Base-by-base conservation (phyloP, 1,284 basidiomycete genomes). In the Ganoderma resinaceum region DNA sequence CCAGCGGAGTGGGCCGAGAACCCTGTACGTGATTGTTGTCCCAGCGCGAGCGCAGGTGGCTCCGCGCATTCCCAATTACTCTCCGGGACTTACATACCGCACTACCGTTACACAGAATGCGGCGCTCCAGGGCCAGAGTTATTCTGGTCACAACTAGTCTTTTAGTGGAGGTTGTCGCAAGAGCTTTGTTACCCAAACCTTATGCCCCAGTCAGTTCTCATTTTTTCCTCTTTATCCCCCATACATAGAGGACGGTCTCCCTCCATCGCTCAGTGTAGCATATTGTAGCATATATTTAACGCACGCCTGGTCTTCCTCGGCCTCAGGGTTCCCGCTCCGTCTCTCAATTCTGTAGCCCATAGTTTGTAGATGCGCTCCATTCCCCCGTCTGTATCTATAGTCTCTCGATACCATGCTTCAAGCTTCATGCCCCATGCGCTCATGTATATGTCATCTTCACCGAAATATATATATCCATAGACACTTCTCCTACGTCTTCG, bases 281-380 rank as follows among this genome's bases (percentile, higher is more conserved):
- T 52, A 23, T 26, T 26, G 70, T 72, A 69, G 67, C 66, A 60
- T 67, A 71, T 71, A 72, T 72, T 69, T 72, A 69, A 60, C 42
- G n/a, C 38, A 20, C 64, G 43, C 46, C 33, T 12, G 18, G 46
- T 40, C 35, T 49, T 55, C n/a, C 35, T 53, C 60, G 9, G 6
- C 37, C 38, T 35, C 40, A 65, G 38, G 61, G 4, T 66, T 43
- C 53, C 43, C 29, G 62, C 42, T 35, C 31, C 7, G 20, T 53
- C 29, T 55, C 33, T 58, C 37, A 7, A 26, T 42, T 33, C 53
- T 66, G 63, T 69, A 69, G 62, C 61, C 43, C 29, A 20, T 67
- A 55, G 49, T 62, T 20, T n/a, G 5, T 38, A 43, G 55, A 58
- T 20, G 35, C 29, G 20, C 55, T 58, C 14, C 55, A 9, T 58